phyloP scores from a whole-genome alignment of 225 moss, liverwort and hornwort genomes.

The Pseudisothecium myosuroides region DNA sequence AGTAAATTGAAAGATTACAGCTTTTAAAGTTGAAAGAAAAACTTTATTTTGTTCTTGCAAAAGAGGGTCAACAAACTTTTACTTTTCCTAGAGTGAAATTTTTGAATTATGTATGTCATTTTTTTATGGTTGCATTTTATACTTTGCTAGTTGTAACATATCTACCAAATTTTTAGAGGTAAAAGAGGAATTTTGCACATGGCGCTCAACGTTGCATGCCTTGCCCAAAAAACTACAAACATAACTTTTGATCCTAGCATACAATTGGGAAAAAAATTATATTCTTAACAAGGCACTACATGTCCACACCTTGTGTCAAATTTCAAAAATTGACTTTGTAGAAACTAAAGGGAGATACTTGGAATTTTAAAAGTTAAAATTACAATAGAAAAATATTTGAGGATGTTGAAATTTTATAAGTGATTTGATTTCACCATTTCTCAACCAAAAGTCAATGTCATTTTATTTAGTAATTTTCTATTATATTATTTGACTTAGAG shows the following conservation, averaged over 20 bases:
- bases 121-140: not conserved
- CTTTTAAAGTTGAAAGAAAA: not conserved
- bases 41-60: accelerated
- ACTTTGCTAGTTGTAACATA: not conserved
- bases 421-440: not conserved
- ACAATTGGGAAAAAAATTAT: accelerated
- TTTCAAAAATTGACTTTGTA: not conserved
- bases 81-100: not conserved
- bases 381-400: not conserved
- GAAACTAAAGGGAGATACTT: accelerated
- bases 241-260: not conserved
- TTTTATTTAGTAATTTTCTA: not conserved
- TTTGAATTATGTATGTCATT: not conserved
- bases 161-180: not conserved
- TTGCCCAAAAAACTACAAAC: not conserved
- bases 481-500: not conserved
- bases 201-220: accelerated
- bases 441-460: not conserved
- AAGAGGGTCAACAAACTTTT: accelerated
- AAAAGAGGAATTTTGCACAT: not conserved
- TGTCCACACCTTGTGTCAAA: not conserved
- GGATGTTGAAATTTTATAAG: not conserved
- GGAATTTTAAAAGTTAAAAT: accelerated
- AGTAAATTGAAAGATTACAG: not conserved
- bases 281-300: not conserved